Evolutionary conservation across 129 eudicot species (phyloP), one percentile per base, ranked within the genome.

Genomic region (Smallanthus sonchifolius): DNA sequence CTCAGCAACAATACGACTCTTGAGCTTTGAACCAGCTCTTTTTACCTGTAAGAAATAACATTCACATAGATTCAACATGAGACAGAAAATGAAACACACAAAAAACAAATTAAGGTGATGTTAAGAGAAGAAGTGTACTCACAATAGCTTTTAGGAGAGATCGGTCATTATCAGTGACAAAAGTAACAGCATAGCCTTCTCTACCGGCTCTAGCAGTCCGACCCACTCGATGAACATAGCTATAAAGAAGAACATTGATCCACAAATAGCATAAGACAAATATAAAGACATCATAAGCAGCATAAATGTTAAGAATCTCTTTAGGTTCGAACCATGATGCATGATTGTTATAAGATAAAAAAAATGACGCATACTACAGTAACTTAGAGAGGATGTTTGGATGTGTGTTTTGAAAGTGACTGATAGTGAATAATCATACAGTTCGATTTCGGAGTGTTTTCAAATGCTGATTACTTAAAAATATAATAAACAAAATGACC

Each of bases 161-260:
- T 56, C 98, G 87, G 61, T 93, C 98, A 74, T 88, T 88, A 70
- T 93, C 98, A 8, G 98, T 84, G 65, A 92, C 97, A 80, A 93
- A 93, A 57, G 98, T 93, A 61, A 93, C 97, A 73, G 97, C 98
- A 79, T 86, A 90, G 13, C 98, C 98, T 78, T 77, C 88, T 79
- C 96, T 78, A 48, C 98, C 97, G 66, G 97, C 97, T 88, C 98
- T 90, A 84, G 98, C 98, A 74, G 98, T 93, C 0, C 98, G 96
- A 80, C 98, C 98, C 54, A 93, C 98, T 78, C 98, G 96, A 82
- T 93, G 98, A 72, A 93, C 96, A 77, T 93, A 93, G 74, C 96
- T 91, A 83, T 60, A 79, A 9, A 30, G 11, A 48, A 74, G 10
- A 44, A n/a, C 10, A 74, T 28, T 47, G 51, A 79, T 20, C 37